Evolutionary conservation across 176 grass and related monocot species (phyloP).

Genomic region (Avena eriantha): DNA sequence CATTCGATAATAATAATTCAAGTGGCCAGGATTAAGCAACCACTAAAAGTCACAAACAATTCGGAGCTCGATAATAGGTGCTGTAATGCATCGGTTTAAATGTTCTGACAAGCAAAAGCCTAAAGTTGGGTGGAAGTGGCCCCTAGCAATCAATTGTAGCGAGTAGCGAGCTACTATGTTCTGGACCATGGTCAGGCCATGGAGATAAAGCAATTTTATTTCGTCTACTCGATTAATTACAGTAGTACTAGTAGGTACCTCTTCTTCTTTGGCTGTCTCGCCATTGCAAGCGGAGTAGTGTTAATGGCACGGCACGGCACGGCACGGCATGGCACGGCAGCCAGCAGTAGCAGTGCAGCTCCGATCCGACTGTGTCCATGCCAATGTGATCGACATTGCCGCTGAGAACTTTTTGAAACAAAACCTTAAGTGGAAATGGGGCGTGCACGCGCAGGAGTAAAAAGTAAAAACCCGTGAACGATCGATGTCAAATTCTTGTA

Average conservation of each 20-base stretch:
- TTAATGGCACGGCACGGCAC: not conserved
- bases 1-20: not conserved
- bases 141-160: not conserved
- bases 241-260: too few species aligned
- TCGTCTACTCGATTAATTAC: too few species aligned
- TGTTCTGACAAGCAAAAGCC: conserved; percentile 4
- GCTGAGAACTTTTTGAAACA: too few species aligned
- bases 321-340: conserved; percentile 12
- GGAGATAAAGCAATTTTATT: too few species aligned
- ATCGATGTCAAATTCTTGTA: not conserved
- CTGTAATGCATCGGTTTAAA: not conserved
- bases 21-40: not conserved
- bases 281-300: not conserved
- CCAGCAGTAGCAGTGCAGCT: not conserved
- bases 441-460: too few species aligned
- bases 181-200: too few species aligned
- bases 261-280: not conserved
- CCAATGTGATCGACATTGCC: not conserved
- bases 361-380: not conserved
- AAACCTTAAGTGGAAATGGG: too few species aligned
- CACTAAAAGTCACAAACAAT: not conserved
- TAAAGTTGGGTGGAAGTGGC: not conserved
- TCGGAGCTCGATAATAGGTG: not conserved
- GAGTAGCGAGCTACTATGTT: too few species aligned
- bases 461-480: not conserved